A percentile compares a stretch with the other conserved stretches of the same genome.
These are phyloP conservation scores for Sporothrix sp. DNA, from an alignment of 2,329 filamentous ascomycete genomes.

Conservation along the genomic window DNA sequence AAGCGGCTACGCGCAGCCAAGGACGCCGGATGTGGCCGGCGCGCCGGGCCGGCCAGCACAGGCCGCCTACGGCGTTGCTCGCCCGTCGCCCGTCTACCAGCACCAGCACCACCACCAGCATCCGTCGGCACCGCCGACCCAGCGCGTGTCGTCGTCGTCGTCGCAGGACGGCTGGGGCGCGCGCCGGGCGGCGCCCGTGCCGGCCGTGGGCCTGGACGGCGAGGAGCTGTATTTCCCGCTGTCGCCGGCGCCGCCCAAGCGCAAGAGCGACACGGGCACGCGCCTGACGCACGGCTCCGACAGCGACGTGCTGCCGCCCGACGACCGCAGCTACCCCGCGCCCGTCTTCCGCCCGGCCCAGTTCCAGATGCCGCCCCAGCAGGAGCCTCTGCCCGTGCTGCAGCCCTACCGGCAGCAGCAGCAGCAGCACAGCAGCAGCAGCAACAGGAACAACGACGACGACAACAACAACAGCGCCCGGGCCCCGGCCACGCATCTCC, in stretches of 20 bases:
- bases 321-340: slow-evolving; percentile 11
- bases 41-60: neutral
- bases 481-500: neutral
- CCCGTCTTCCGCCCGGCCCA: neutral
- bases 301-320: slow-evolving; percentile 13
- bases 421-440: neutral
- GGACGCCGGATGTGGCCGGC: neutral
- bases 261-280: slow-evolving; percentile 7
- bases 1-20: neutral
- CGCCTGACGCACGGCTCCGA: slow-evolving; percentile 10
- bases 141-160: neutral
- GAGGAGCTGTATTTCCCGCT: slow-evolving; percentile 10
- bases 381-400: neutral
- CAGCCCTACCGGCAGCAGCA: neutral
- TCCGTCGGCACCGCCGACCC: no score
- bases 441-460: no score
- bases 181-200: neutral
- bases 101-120: neutral
- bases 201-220: slow-evolving; percentile 3
- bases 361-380: neutral
- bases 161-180: neutral
- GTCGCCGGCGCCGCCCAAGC: slow-evolving; percentile 9
- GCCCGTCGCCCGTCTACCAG: neutral
- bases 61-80: neutral
- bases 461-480: neutral